A percentile compares a stretch with the other conserved stretches of the same genome.
Evolutionary conservation across 208 protist species (phyloP).

Genomic region (Vickermania spadyakhi): DNA sequence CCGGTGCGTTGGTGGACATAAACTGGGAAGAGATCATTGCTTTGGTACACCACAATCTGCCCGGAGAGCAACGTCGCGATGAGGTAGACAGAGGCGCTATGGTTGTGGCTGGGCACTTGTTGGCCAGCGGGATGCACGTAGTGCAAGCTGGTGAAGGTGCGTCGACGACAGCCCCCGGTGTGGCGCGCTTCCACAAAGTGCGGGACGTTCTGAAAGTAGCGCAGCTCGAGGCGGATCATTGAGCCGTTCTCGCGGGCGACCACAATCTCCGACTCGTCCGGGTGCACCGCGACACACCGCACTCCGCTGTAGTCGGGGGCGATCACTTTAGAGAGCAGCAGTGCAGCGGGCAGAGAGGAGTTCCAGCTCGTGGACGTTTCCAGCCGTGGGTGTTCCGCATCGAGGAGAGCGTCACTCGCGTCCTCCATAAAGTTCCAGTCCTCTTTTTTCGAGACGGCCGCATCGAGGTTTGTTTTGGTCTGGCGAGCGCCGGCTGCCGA

Average conservation of each 20-base stretch:
- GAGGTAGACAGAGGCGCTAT: slow-evolving; percentile 12
- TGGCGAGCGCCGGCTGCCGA: too few relatives aligned
- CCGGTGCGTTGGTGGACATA: slow-evolving; percentile 71
- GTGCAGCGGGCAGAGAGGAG: too few relatives aligned
- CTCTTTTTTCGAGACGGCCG: too few relatives aligned
- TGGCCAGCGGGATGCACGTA: slow-evolving; percentile 21
- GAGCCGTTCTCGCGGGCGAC: slow-evolving; percentile 82
- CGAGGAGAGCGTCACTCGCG: too few relatives aligned
- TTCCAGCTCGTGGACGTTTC: too few relatives aligned
- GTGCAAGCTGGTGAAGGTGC: slow-evolving; percentile 59
- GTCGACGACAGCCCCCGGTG: slow-evolving; percentile 51
- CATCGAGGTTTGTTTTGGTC: too few relatives aligned
- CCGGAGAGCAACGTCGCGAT: slow-evolving; percentile 67
- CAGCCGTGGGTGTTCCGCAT: too few relatives aligned
- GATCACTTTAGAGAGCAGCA: slow-evolving; percentile 64
- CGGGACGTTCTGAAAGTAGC: slow-evolving; percentile 64
- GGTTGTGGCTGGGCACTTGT: not conserved
- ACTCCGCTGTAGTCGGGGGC: slow-evolving; percentile 78
- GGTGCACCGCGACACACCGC: slow-evolving; percentile 53
- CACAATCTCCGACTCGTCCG: slow-evolving; percentile 35
- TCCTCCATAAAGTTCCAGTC: too few relatives aligned
- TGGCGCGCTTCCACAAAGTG: slow-evolving; percentile 71
- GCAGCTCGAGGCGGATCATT: slow-evolving; percentile 49
- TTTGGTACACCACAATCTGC: slow-evolving; percentile 73
- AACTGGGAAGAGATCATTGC: slow-evolving; percentile 53